A percentile compares a stretch with the other conserved stretches of the same genome.
phyloP scores from a whole-genome alignment of 2,329 filamentous ascomycete species.

The Zalaria sp. region DNA sequence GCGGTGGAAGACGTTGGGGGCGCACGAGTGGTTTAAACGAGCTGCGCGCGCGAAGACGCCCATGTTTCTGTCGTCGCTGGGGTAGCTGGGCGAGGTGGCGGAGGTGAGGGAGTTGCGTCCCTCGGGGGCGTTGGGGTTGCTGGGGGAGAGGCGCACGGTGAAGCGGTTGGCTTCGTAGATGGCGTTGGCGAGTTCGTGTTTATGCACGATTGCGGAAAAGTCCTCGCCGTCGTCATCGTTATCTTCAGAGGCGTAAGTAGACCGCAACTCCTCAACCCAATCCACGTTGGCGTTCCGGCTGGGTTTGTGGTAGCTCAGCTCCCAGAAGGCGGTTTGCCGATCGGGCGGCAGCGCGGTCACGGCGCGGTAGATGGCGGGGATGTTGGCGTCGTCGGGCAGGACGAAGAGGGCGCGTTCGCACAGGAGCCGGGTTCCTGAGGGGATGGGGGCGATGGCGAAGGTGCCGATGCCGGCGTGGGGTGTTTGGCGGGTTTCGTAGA shows the following conservation, averaged over 20 bases:
- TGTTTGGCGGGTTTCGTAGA: constrained; percentile 5
- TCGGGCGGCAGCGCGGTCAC: constrained; percentile 1
- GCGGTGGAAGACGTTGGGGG: constrained; percentile 8
- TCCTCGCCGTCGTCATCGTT: not conserved
- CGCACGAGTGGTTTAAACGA: constrained; percentile 6
- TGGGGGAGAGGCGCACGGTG: constrained; percentile 5
- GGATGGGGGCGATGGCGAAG: constrained; percentile 5
- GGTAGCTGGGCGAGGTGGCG: not conserved
- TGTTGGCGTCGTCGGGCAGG: constrained; percentile 6
- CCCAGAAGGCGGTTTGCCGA: constrained; percentile 5
- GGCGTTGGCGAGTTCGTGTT: constrained; percentile 4
- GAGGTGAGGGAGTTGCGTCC: not conserved
- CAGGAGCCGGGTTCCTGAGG: constrained; percentile 6
- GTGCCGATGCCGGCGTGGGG: constrained; percentile 6
- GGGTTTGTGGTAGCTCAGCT: constrained; percentile 1
- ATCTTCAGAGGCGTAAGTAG: not conserved
- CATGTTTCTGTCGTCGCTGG: constrained; percentile 1
- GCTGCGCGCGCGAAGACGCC: constrained; percentile 7
- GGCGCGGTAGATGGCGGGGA: constrained; percentile 4
- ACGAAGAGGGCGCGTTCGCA: constrained; percentile 5
- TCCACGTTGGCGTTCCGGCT: constrained; percentile 1
- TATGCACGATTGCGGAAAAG: constrained; percentile 4
- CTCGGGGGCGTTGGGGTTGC: not conserved
- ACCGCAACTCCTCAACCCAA: constrained; percentile 5
- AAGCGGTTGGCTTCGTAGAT: constrained; percentile 9